These are phyloP conservation scores for Penicillium sp. DNA, from an alignment of 2,329 filamentous ascomycete species.

Conservation along the genomic window DNA sequence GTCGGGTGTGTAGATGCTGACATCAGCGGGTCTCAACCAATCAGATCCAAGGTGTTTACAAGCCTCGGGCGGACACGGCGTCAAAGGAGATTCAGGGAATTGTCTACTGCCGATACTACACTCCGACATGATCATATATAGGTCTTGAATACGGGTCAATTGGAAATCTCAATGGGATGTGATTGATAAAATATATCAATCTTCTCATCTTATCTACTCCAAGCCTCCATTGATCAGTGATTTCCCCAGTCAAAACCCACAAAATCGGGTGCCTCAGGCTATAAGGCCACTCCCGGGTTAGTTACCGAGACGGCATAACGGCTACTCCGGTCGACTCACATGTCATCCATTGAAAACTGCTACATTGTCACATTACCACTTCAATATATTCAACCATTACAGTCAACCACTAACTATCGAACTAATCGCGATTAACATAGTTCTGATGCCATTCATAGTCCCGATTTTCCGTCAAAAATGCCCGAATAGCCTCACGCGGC, in stretches of 20 bases:
- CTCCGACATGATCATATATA: neutral
- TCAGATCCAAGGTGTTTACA: slow-evolving; percentile 36
- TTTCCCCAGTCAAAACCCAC: slow-evolving; percentile 1
- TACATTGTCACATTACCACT: neutral
- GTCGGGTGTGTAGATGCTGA: slow-evolving; percentile 33
- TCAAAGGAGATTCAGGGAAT: slow-evolving; percentile 1
- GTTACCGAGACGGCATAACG: slow-evolving; percentile 18
- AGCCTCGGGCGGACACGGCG: slow-evolving; percentile 42
- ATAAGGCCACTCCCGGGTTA: slow-evolving; percentile 14
- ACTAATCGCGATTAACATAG: slow-evolving; percentile 31
- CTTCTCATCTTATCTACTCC: neutral
- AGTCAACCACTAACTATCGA: neutral
- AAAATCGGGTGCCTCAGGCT: slow-evolving; percentile 12
- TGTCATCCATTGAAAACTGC: neutral
- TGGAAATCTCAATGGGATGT: neutral
- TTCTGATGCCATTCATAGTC: slow-evolving; percentile 51
- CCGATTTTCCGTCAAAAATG: slow-evolving; percentile 30
- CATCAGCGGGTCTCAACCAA: slow-evolving; percentile 31
- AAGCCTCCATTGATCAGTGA: neutral
- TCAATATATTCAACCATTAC: neutral
- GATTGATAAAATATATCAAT: neutral
- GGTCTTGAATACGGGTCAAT: neutral
- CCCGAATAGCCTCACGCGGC: slow-evolving; percentile 38
- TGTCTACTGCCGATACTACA: slow-evolving; percentile 10
- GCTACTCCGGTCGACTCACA: slow-evolving; percentile 2